Evolutionary conservation across 306 rosid species (phyloP), one percentile per base, ranked within the genome.

Genomic region (Crotalaria pallida): DNA sequence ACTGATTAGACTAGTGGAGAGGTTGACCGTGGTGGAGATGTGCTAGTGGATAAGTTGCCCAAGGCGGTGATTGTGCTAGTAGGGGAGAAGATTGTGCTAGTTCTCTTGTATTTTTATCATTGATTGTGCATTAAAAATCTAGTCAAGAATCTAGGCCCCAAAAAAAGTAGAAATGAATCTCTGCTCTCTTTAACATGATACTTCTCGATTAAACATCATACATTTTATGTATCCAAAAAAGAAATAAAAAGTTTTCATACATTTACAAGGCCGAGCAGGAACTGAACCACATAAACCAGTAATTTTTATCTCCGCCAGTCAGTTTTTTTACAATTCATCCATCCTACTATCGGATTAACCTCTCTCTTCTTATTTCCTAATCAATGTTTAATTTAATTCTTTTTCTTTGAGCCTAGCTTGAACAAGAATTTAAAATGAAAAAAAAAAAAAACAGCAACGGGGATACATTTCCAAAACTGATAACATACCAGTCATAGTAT

Each of bases 251-350:
- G 10, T 1, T 1, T 38, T 78, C 78, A 62, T 43, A 49, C 71
- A 85, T 84, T 74, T 86, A 85, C 88, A 90, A 72, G 71, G 74
- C 62, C 56, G 77, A 77, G 87, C 59, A 73, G 74, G 22, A 69
- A 73, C 21, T 65, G 63, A 64, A 59, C 64, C 59, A 76, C 62
- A 8, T 53, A 44, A 57, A 71, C n/a, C n/a, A n/a, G n/a, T n/a
- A n/a, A n/a, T n/a, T n/a, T n/a, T n/a, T 52, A 52, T 36, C 43
- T 66, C 43, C 57, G 1, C 55, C 15, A 40, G 18, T 55, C 49
- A 31, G 9, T 72, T 79, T 65, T 65, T 73, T 65, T 74, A 58
- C 73, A 71, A 53, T 62, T 29, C 50, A 61, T 65, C 16, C 67
- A 57, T 34, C 66, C 78, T 57, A 70, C 76, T 18, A 55, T 43